Evolutionary conservation across 805 yeast species (phyloP), one percentile per base, ranked within the genome.

Genomic region (Metschnikowia corniflorae): DNA sequence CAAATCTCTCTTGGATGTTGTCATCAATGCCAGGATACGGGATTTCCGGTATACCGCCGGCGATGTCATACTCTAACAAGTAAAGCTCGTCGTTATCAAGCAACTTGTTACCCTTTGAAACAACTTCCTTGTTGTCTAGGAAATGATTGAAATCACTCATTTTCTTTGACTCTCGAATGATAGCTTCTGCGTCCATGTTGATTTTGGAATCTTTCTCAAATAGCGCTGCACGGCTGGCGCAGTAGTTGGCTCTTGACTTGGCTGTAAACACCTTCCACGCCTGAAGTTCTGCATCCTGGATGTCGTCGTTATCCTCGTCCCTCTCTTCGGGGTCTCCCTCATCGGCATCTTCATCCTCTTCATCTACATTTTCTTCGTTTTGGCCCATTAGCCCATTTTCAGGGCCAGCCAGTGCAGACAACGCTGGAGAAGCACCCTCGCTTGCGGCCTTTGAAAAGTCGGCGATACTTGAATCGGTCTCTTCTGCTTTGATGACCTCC

Each of bases 221-320:
- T 31, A 87, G 60, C 2, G 71, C 75, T 0, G 85, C 71, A 47
- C 97, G 72, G 39, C 73, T 71, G 17, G 77, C 61, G 52, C 95
- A 81, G 43, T 85, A 74, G 35, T 82, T 80, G 12, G 91, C 86
- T 39, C 96, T 65, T 0, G 83, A 74, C 43, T 82, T 82, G 0
- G 95, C 84, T 0, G 93, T 87, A 26, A 81, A 60, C n/a, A 76
- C 75, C 49, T 83, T 82, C 97, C 97, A 89, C 1, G 86, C 77
- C 35, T 82, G 82, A 30, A 80, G 61, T 50, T 88, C 96, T 23
- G 84, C 71, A 53, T 86, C 95, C 38, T 75, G 75, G 38, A 79
- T 85, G 33, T 77, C 82, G 36, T 78, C 83, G 17, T 73, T 73
- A 17, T 68, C 64, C 10, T 59, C 63, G 10, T 53, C 58, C 6